A percentile compares a stretch with the other conserved stretches of the same genome.
Conservation (phyloP, 1,284 basidiomycete species). For the Termitomyces sp. region DNA sequence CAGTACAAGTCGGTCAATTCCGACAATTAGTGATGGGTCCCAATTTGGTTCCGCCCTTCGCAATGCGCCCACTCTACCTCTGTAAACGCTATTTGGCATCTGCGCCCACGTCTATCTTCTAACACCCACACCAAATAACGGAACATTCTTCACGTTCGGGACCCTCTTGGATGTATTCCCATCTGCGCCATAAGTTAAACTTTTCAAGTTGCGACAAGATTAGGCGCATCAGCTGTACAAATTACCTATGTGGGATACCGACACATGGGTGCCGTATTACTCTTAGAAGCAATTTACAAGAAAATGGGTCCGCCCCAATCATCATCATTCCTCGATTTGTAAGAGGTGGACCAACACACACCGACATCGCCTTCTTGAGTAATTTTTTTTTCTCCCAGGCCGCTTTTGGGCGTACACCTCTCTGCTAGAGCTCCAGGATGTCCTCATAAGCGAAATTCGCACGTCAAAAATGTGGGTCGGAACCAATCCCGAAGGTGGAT, state of each 20-base stretch:
- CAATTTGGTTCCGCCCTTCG: background rate
- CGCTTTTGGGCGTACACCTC: slow-evolving; percentile 6
- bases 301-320: slow-evolving; percentile 23
- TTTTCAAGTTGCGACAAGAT: background rate
- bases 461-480: slow-evolving; percentile 22
- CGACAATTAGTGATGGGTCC: background rate
- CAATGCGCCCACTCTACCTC: background rate
- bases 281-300: slow-evolving; percentile 8
- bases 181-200: background rate
- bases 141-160: background rate
- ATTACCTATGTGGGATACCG: slow-evolving; percentile 8
- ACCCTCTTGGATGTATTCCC: background rate
- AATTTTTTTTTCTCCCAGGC: slow-evolving; percentile 7
- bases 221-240: background rate
- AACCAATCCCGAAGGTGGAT: slow-evolving; percentile 23
- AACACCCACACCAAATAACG: background rate
- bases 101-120: slow-evolving; percentile 1
- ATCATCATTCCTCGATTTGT: slow-evolving; percentile 9
- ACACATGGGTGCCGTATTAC: background rate
- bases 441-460: slow-evolving; percentile 12
- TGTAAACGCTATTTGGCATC: background rate
- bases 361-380: slow-evolving; percentile 11
- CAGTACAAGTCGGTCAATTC: background rate
- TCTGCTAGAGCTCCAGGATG: slow-evolving; percentile 7
- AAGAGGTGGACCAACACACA: slow-evolving; percentile 9